phyloP scores from a whole-genome alignment of 2,329 filamentous ascomycete genomes.

The Ophiosphaerella narmari region DNA sequence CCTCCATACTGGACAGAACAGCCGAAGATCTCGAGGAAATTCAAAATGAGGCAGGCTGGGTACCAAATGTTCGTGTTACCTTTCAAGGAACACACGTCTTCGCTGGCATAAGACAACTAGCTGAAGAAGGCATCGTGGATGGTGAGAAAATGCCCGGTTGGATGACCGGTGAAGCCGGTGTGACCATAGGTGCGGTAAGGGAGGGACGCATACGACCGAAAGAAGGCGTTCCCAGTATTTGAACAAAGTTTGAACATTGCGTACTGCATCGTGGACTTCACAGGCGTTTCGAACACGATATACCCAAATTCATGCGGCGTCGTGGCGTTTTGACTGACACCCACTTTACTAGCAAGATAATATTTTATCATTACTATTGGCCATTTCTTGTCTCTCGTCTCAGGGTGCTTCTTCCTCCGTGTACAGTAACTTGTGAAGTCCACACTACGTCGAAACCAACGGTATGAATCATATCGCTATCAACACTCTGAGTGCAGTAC shows the following conservation, averaged over 20 bases:
- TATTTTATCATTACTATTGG: background rate
- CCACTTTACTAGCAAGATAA: too few relatives aligned
- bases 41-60: slow-evolving; percentile 49
- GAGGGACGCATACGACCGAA: slow-evolving; percentile 62
- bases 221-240: slow-evolving; percentile 30
- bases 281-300: slow-evolving; percentile 25
- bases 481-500: too few relatives aligned
- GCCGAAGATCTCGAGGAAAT: slow-evolving; percentile 35
- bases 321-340: background rate
- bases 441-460: too few relatives aligned
- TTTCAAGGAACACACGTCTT: slow-evolving; percentile 81
- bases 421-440: too few relatives aligned
- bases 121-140: slow-evolving; percentile 76
- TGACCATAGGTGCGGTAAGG: slow-evolving; percentile 72
- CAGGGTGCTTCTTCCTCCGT: background rate
- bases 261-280: slow-evolving; percentile 8
- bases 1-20: slow-evolving; percentile 41
- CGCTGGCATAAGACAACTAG: slow-evolving; percentile 75
- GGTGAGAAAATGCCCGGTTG: slow-evolving; percentile 81
- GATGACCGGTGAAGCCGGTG: slow-evolving; percentile 86
- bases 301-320: slow-evolving; percentile 29
- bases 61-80: slow-evolving; percentile 66
- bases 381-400: background rate
- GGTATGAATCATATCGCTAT: too few relatives aligned
- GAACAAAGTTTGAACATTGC: slow-evolving; percentile 1